Evolutionary conservation across 129 eudicot species (phyloP).

Genomic region (Flaveria robusta): DNA sequence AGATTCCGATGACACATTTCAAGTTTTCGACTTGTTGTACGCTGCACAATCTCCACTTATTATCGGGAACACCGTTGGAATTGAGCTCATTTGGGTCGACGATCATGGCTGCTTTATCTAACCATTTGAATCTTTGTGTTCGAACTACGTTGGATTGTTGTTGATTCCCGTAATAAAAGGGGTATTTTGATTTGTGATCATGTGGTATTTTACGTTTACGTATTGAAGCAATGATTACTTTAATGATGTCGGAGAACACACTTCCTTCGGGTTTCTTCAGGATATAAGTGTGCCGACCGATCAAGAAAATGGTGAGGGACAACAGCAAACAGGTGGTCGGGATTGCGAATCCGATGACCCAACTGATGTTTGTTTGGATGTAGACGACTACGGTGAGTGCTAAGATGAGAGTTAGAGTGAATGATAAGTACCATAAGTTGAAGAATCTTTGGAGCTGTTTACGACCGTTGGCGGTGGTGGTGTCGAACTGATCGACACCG

Average conservation of each 20-base stretch:
- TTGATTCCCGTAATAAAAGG: conserved; percentile 28
- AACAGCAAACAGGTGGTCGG: conserved; percentile 50
- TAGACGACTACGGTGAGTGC: conserved; percentile 72
- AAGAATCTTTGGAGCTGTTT: conserved; percentile 60
- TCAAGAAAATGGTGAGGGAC: conserved; percentile 49
- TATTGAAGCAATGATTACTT: conserved; percentile 51
- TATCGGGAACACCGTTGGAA: conserved; percentile 22
- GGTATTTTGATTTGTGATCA: neutral
- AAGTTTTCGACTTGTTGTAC: conserved; percentile 63
- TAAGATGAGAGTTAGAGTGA: conserved; percentile 54
- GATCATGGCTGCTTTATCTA: conserved; percentile 64
- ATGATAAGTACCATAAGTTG: conserved; percentile 71
- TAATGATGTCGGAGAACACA: conserved; percentile 52
- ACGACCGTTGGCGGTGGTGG: conserved; percentile 51
- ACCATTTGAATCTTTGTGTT: conserved; percentile 45
- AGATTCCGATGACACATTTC: conserved; percentile 50
- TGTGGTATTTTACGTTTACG: conserved; percentile 45
- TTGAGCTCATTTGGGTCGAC: conserved; percentile 46
- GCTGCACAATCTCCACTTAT: conserved; percentile 57
- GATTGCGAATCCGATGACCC: conserved; percentile 63
- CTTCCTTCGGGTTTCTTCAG: conserved; percentile 51
- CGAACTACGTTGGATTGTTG: neutral
- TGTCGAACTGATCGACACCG: conserved; percentile 75
- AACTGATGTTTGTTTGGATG: conserved; percentile 68
- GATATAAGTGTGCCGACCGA: conserved; percentile 55